A percentile compares a stretch with the other conserved stretches of the same genome.
Conservation (phyloP, 139 green algal species). For the Choricystis sp. region DNA sequence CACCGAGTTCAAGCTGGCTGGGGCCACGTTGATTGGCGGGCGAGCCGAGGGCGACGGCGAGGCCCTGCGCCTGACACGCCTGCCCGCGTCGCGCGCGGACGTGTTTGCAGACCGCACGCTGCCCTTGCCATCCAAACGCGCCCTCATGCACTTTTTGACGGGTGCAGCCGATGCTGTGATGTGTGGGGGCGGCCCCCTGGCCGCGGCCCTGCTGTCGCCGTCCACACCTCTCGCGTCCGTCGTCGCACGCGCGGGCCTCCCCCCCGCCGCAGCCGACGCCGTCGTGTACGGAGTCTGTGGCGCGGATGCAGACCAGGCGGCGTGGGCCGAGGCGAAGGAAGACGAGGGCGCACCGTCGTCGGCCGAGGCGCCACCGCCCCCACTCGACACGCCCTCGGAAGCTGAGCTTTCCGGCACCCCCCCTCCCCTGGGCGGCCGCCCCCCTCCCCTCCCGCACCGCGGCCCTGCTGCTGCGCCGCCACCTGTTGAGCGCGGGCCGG, state of each 20-base stretch:
- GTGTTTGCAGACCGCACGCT: constrained; percentile 62
- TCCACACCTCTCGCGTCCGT: neutral
- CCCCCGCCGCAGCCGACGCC: neutral
- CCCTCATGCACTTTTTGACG: constrained; percentile 59
- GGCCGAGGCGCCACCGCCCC: neutral
- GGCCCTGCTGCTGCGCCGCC: too few species aligned
- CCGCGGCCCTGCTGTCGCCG: neutral
- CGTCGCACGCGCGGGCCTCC: neutral
- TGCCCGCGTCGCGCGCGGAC: constrained; percentile 52
- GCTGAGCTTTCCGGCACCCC: too few species aligned
- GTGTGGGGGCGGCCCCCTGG: neutral
- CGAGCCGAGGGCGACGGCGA: neutral
- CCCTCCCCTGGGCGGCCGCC: neutral
- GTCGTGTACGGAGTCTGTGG: constrained; percentile 1
- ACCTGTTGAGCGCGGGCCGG: constrained; percentile 3
- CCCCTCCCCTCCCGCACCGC: neutral
- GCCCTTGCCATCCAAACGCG: constrained; percentile 46
- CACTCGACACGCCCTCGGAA: neutral
- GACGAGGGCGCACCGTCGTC: neutral
- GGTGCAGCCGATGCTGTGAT: constrained; percentile 6
- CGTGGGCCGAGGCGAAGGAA: constrained; percentile 16
- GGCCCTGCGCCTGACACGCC: constrained; percentile 1
- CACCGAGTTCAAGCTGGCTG: constrained; percentile 69
- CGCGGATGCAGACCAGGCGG: constrained; percentile 6
- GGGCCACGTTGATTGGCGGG: constrained; percentile 41